Evolutionary conservation across 257 asterid genomes (phyloP), one percentile per base, ranked within the genome.

Genomic region (Solanum bukasovii): DNA sequence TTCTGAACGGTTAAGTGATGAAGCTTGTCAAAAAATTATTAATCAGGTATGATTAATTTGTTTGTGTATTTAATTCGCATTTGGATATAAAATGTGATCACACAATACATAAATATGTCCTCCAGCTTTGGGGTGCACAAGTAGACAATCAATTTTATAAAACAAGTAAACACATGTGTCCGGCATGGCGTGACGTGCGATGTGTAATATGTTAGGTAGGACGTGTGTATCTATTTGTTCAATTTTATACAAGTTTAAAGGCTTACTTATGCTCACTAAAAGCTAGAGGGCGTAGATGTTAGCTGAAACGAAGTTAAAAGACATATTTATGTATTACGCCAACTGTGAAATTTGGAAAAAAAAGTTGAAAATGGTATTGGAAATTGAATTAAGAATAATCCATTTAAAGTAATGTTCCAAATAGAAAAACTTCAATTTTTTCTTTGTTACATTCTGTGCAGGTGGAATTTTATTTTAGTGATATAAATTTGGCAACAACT

Each of bases 401-500:
- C 42, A 72, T 14, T 70, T 13, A 0, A 70, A 31, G 40, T 70
- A 31, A 35, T 34, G 82, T 74, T 74, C 27, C 25, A 27, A 0
- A 42, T 25, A 0, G 9, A 42, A 78, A 40, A 78, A 7, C 9
- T 81, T 44, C 40, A 52, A 78, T 42, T 40, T 44, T 40, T 44
- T 46, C 42, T 82, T 18, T 20, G 31, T 65, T 68, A 44, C 35
- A 33, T 52, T 20, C 35, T 42, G 14, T 89, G 90, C 93, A 96
- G 99, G 98, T 96, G 87, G 99, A 96, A 88, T 96, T 92, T 90
- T 96, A 95, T 91, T 96, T 96, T 93, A 96, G 99, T 89, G 99
- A 96, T 86, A 90, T 95, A 89, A 96, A 96, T 92, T 91, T 96
- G 87, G 99, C 99, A 31, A 95, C 98, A 33, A 96, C 99, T 77